Conservation (phyloP, 176 grass and related monocot genomes). For the Oryza glumipatula region DNA sequence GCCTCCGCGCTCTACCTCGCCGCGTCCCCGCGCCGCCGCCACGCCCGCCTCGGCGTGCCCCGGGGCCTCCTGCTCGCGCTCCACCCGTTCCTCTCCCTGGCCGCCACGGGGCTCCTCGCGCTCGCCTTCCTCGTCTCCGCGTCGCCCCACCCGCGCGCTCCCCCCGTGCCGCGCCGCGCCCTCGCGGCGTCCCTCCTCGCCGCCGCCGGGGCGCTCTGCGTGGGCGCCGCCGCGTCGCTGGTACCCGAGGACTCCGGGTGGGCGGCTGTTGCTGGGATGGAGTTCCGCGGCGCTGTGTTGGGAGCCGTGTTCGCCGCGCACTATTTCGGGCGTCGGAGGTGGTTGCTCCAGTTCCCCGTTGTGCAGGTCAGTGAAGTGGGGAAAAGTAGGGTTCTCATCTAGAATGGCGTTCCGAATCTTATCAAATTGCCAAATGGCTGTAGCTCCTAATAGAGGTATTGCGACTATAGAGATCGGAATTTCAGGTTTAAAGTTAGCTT, state of each 20-base stretch:
- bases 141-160: constrained; percentile 51
- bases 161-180: constrained; percentile 33
- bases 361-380: constrained; percentile 55
- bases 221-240: constrained; percentile 37
- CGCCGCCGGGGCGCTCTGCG: constrained; percentile 39
- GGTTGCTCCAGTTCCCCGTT: constrained; percentile 60
- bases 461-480: neutral
- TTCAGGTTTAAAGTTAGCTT: neutral
- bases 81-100: constrained; percentile 53
- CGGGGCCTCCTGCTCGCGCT: constrained; percentile 45
- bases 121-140: constrained; percentile 57
- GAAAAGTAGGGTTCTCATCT: constrained; percentile 36
- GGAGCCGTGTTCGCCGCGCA: constrained; percentile 50
- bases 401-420: neutral
- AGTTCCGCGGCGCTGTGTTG: constrained; percentile 53
- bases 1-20: constrained; percentile 42
- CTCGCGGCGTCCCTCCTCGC: constrained; percentile 47
- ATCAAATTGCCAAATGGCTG: neutral
- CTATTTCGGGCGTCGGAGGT: constrained; percentile 53
- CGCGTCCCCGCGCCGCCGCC: constrained; percentile 38
- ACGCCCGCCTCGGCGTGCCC: constrained; percentile 38
- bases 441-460: neutral
- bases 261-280: constrained; percentile 42
- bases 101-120: constrained; percentile 60
- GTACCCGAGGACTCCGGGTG: constrained; percentile 43